Conservation (phyloP, 2,329 filamentous ascomycete species). For the Bipolaris cookei region DNA sequence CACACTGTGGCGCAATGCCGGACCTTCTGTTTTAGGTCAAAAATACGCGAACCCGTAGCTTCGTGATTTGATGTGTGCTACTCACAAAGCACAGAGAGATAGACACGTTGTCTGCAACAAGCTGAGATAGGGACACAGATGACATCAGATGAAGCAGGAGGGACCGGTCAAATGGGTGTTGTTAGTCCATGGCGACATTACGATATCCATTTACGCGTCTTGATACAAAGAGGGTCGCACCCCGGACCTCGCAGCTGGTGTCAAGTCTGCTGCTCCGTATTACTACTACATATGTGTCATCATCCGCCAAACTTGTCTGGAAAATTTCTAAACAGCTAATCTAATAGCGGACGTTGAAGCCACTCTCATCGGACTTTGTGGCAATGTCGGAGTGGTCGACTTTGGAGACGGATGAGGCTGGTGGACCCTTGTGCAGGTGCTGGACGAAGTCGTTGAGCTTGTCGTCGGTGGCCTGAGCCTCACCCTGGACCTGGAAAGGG, state of each 20-base stretch:
- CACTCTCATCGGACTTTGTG: conserved; percentile 68
- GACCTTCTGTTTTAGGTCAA: background rate
- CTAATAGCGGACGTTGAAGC: conserved; percentile 57
- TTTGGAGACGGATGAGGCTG: conserved; percentile 73
- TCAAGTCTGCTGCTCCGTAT: background rate
- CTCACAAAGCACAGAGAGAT: background rate
- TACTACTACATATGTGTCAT: background rate
- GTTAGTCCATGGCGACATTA: background rate
- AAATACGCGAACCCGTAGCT: background rate
- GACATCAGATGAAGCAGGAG: background rate
- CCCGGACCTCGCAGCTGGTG: background rate
- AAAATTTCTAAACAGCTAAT: background rate
- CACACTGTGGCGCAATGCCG: background rate
- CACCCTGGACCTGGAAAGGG: conserved; percentile 75
- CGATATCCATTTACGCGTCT: background rate
- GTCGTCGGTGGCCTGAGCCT: conserved; percentile 77
- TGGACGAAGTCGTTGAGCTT: conserved; percentile 73
- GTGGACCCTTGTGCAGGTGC: conserved; percentile 76
- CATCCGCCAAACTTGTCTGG: background rate
- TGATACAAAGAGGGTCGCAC: background rate
- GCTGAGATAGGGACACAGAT: background rate
- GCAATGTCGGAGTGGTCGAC: conserved; percentile 73
- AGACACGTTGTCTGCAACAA: background rate
- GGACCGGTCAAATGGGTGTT: background rate
- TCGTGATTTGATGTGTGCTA: background rate